Evolutionary conservation across 768 basidiomycete species (phyloP).

Genomic region (Dictyophora rubrovolvata): DNA sequence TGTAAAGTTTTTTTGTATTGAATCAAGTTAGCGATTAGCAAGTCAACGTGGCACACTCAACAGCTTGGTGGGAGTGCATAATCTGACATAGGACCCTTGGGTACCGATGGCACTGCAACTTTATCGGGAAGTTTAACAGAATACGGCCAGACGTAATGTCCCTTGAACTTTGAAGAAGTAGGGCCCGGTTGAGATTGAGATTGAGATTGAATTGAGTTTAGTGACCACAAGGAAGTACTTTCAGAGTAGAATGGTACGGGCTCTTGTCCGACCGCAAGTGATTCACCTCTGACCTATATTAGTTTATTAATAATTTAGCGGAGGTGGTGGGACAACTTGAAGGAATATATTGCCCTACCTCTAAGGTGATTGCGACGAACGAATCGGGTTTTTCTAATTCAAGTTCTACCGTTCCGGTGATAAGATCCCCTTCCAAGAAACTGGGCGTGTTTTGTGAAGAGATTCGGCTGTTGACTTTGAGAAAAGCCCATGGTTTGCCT

Average conservation of each 20-base stretch:
- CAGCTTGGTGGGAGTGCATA: constrained; percentile 41
- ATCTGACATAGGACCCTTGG: constrained; percentile 23
- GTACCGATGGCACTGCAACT: constrained; percentile 25
- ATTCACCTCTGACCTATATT: constrained; percentile 34
- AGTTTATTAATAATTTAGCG: neutral
- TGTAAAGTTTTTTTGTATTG: too few species aligned
- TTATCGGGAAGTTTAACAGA: constrained; percentile 35
- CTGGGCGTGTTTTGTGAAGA: constrained; percentile 30
- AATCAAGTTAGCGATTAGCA: too few species aligned
- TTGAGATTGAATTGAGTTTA: neutral
- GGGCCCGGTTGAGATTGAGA: neutral
- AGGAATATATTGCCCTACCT: constrained; percentile 24
- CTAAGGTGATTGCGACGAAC: constrained; percentile 37
- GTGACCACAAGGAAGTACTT: neutral
- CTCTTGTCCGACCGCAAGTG: constrained; percentile 47
- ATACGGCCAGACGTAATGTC: constrained; percentile 41
- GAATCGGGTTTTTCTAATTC: constrained; percentile 40
- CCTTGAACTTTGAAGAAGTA: constrained; percentile 28
- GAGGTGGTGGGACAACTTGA: too few species aligned
- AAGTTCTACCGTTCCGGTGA: constrained; percentile 42
- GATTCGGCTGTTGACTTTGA: constrained; percentile 35
- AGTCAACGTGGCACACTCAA: neutral
- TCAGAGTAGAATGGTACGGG: constrained; percentile 33
- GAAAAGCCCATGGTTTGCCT: constrained; percentile 37
- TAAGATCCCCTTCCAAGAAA: constrained; percentile 37